Evolutionary conservation across 2,329 filamentous ascomycete species (phyloP).

Genomic region (Ceratocystis cacaofunesta): DNA sequence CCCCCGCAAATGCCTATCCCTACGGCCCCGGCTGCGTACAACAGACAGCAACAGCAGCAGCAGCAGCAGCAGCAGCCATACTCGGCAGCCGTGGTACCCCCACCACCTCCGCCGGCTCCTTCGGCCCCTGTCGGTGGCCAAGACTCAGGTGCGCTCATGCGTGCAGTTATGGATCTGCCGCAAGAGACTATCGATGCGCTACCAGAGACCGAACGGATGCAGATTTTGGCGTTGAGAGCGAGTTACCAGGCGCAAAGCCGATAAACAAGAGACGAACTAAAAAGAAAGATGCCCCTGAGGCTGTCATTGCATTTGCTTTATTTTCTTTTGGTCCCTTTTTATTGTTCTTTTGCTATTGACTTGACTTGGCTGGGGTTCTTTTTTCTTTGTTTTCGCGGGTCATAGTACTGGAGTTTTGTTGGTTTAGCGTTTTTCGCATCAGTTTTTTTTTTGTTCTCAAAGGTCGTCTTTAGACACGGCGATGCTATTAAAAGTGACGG

Average conservation of each 20-base stretch:
- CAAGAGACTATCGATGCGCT: constrained; percentile 68
- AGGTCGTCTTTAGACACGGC: background rate
- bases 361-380: background rate
- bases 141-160: constrained; percentile 59
- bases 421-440: constrained; percentile 4
- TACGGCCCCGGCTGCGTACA: constrained; percentile 24
- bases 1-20: constrained; percentile 18
- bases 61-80: constrained; percentile 23
- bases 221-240: constrained; percentile 65
- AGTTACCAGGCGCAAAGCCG: constrained; percentile 29
- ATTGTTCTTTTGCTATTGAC: background rate
- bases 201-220: constrained; percentile 57
- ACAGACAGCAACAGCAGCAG: constrained; percentile 19
- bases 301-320: constrained; percentile 4
- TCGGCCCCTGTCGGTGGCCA: constrained; percentile 28
- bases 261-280: background rate
- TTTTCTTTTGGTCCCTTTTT: constrained; percentile 1
- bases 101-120: constrained; percentile 24
- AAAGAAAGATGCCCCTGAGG: background rate
- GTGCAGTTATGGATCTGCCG: constrained; percentile 67
- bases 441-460: background rate
- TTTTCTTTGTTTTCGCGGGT: background rate
- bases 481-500: background rate
- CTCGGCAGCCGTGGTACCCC: constrained; percentile 20
- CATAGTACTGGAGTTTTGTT: background rate